These are phyloP conservation scores for Fusarium sp. DNA, from an alignment of 2,329 filamentous ascomycete species.

Conservation along the genomic window DNA sequence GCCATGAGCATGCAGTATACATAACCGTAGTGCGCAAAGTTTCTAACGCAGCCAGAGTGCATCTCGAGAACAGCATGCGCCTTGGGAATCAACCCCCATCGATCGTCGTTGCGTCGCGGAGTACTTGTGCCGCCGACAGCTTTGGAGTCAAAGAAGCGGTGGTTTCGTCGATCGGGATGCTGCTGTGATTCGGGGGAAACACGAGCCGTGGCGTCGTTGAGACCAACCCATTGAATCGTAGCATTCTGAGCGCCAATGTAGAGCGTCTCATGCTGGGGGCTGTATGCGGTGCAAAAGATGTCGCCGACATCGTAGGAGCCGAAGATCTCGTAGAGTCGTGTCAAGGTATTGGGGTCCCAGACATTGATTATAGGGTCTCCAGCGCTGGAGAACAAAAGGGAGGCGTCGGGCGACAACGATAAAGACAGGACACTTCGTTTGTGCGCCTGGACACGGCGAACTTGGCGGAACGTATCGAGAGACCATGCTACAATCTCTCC, in stretches of 20 bases:
- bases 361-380: constrained; percentile 95
- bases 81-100: constrained; percentile 63
- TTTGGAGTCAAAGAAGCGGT: constrained; percentile 92
- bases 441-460: constrained; percentile 84
- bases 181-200: constrained; percentile 70
- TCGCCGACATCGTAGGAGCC: constrained; percentile 95
- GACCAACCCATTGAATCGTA: constrained; percentile 89
- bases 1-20: constrained; percentile 95
- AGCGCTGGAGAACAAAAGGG: constrained; percentile 87
- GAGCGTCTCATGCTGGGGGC: constrained; percentile 77
- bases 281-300: constrained; percentile 94
- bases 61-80: constrained; percentile 76
- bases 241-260: constrained; percentile 96
- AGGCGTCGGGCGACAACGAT: constrained; percentile 77
- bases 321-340: constrained; percentile 86
- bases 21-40: constrained; percentile 95
- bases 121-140: constrained; percentile 84
- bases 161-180: constrained; percentile 79
- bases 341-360: constrained; percentile 82
- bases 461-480: constrained; percentile 84
- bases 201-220: constrained; percentile 69
- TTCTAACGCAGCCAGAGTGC: constrained; percentile 78
- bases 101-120: constrained; percentile 72
- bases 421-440: constrained; percentile 90
- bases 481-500: constrained; percentile 95